Conservation (phyloP, 805 yeast genomes). For the Wickerhamomyces chaumierensis region DNA sequence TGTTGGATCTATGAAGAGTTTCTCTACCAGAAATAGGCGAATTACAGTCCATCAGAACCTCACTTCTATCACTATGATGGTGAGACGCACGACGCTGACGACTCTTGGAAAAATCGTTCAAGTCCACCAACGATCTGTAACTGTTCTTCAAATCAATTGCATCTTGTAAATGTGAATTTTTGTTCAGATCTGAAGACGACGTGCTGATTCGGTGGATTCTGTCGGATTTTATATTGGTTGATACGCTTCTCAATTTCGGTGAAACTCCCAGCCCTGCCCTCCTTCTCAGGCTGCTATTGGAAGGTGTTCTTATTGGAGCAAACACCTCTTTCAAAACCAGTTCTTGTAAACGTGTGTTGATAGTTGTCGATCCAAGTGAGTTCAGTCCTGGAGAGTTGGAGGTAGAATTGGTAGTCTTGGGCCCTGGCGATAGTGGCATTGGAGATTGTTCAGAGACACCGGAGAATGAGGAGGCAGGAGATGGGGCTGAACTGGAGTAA, state of each 20-base stretch:
- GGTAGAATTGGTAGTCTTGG: background rate
- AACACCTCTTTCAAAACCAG: constrained; percentile 65
- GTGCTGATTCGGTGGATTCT: constrained; percentile 14
- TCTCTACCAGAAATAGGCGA: background rate
- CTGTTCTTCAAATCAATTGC: constrained; percentile 9
- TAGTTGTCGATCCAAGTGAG: constrained; percentile 48
- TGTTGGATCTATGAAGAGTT: constrained; percentile 6
- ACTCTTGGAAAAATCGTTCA: constrained; percentile 7
- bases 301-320: constrained; percentile 26
- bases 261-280: constrained; percentile 2
- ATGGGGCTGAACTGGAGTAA: constrained; percentile 34
- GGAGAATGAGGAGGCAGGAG: constrained; percentile 29
- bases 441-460: constrained; percentile 22
- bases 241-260: constrained; percentile 4
- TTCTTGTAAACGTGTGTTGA: constrained; percentile 63
- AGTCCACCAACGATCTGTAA: constrained; percentile 16
- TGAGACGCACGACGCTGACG: background rate
- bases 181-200: constrained; percentile 15
- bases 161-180: constrained; percentile 9
- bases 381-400: constrained; percentile 6
- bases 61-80: background rate
- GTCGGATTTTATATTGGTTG: background rate
- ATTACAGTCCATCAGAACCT: background rate
- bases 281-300: background rate
- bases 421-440: constrained; percentile 1